phyloP scores from a whole-genome alignment of 768 basidiomycete species.

The Epithele typhae region DNA sequence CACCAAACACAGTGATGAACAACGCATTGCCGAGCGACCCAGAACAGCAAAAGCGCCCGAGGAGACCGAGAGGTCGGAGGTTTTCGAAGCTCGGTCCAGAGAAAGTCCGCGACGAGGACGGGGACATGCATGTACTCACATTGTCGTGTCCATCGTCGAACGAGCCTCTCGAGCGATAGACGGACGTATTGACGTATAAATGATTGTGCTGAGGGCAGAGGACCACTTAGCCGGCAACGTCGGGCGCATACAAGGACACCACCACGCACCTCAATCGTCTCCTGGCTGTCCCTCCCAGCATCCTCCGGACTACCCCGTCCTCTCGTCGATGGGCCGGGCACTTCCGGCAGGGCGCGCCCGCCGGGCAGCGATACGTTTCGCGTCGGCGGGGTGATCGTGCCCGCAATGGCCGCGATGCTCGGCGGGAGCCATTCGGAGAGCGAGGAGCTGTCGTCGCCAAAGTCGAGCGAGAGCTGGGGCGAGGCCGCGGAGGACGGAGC shows the following conservation, averaged over 20 bases:
- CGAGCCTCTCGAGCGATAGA: constrained; percentile 3
- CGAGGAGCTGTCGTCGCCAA: constrained; percentile 16
- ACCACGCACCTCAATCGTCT: constrained; percentile 5
- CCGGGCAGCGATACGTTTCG: constrained; percentile 20
- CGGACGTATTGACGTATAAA: constrained; percentile 10
- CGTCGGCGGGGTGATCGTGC: constrained; percentile 14
- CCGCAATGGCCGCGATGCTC: constrained; percentile 4
- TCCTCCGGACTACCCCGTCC: not conserved
- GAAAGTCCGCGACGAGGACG: too few relatives aligned
- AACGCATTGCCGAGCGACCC: too few relatives aligned
- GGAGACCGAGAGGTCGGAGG: too few relatives aligned
- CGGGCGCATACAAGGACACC: not conserved
- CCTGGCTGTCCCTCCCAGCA: constrained; percentile 5
- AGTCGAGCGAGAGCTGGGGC: constrained; percentile 21
- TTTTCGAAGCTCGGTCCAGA: too few relatives aligned
- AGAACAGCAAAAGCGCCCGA: too few relatives aligned
- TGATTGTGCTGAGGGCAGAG: constrained; percentile 5
- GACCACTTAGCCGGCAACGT: too few relatives aligned
- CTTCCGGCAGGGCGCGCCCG: not conserved
- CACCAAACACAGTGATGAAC: too few relatives aligned
- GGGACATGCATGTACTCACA: constrained; percentile 2
- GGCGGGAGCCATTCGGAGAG: constrained; percentile 24
- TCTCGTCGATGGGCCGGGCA: not conserved
- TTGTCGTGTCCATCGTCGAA: constrained; percentile 6
- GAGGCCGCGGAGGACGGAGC: constrained; percentile 4